Evolutionary conservation across 306 rosid genomes (phyloP).

Genomic region (Biancaea sappan): DNA sequence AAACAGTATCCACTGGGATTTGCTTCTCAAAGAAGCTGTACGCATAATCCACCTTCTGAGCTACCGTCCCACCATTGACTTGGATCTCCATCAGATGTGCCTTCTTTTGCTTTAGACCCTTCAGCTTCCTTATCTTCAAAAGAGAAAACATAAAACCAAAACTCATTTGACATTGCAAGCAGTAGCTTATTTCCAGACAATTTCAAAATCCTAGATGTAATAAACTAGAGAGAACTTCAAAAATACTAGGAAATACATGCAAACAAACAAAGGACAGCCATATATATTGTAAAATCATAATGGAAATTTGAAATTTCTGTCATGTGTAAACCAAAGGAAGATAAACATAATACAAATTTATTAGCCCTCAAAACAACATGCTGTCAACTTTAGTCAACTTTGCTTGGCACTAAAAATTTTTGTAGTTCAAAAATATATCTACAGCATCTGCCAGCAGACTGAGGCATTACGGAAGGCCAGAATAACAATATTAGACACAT

Average conservation of each 20-base stretch:
- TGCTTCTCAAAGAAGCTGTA: slow-evolving; percentile 77
- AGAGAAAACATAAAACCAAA: neutral
- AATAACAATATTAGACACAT: slow-evolving; percentile 1
- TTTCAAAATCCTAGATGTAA: neutral
- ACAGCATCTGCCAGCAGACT: neutral
- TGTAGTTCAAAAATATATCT: neutral
- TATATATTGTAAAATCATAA: neutral
- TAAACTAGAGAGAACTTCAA: neutral
- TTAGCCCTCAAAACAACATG: neutral
- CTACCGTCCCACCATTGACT: slow-evolving; percentile 74
- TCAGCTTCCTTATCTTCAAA: slow-evolving; percentile 71
- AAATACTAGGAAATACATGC: neutral
- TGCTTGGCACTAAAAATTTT: neutral
- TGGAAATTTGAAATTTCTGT: neutral
- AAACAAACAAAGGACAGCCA: neutral
- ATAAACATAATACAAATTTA: neutral
- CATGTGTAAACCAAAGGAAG: neutral
- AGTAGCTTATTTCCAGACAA: neutral
- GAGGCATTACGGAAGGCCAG: neutral
- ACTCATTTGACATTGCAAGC: neutral
- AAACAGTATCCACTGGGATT: slow-evolving; percentile 75
- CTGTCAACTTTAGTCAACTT: neutral
- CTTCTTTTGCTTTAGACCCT: slow-evolving; percentile 86
- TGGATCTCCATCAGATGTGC: slow-evolving; percentile 93
- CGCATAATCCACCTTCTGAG: slow-evolving; percentile 76